Conservation (phyloP, 176 grass and related monocot species). For the Eragrostis curvula region DNA sequence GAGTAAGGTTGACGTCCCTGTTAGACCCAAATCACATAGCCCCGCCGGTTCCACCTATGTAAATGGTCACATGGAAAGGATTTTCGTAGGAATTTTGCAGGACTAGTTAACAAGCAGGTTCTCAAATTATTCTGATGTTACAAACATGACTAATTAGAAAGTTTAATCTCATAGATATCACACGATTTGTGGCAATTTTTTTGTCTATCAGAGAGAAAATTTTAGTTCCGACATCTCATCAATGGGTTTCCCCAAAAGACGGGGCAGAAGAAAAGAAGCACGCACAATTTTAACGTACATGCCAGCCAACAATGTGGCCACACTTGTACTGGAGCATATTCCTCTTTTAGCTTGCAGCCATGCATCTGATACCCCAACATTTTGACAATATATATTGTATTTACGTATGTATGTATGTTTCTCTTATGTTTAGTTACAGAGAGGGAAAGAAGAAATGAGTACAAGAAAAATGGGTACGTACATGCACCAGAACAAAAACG, state of each 20-base stretch:
- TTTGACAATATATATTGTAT: slow-evolving; percentile 31
- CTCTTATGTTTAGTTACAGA: slow-evolving; percentile 75
- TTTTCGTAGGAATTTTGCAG: too few species aligned
- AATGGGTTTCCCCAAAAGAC: slow-evolving; percentile 46
- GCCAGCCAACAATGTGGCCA: slow-evolving; percentile 47
- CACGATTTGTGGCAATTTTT: not conserved
- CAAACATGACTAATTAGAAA: too few species aligned
- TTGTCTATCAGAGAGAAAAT: not conserved
- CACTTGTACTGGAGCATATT: slow-evolving; percentile 36
- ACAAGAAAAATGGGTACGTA: slow-evolving; percentile 52
- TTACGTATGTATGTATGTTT: slow-evolving; percentile 61
- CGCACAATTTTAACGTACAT: slow-evolving; percentile 38
- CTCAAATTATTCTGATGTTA: too few species aligned
- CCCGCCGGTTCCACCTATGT: too few species aligned
- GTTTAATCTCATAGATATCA: not conserved
- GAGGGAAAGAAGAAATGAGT: slow-evolving; percentile 50
- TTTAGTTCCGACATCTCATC: slow-evolving; percentile 38
- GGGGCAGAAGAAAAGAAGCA: slow-evolving; percentile 41
- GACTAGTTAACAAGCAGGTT: too few species aligned
- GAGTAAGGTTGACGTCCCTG: too few species aligned
- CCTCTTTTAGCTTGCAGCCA: slow-evolving; percentile 24
- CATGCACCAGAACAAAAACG: slow-evolving; percentile 45
- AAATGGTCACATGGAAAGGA: too few species aligned
- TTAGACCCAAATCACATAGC: too few species aligned
- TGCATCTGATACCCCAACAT: not conserved